A percentile compares a stretch with the other conserved stretches of the same genome.
phyloP scores from a whole-genome alignment of 768 basidiomycete genomes.

The Saitozyma sp. region DNA sequence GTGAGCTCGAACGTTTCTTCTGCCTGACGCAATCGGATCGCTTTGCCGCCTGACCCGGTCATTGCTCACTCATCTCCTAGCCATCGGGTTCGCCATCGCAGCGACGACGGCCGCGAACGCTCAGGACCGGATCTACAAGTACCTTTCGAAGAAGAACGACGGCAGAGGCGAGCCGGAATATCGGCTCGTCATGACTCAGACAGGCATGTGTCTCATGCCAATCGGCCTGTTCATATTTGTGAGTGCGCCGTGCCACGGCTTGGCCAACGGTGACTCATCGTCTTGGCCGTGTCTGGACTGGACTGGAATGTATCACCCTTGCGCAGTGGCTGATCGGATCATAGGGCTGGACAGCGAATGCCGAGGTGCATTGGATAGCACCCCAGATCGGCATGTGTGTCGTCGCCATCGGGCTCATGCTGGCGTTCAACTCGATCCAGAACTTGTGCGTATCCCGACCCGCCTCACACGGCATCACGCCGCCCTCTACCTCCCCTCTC shows the following conservation, averaged over 20 bases:
- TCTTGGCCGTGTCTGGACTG: too few species aligned
- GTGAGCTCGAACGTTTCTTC: constrained; percentile 17
- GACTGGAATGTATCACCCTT: too few species aligned
- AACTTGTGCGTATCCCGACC: constrained; percentile 30
- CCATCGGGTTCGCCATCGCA: constrained; percentile 31
- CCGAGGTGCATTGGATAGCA: constrained; percentile 44
- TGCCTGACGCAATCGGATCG: neutral
- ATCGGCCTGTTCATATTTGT: constrained; percentile 46
- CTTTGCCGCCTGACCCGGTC: neutral
- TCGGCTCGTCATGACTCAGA: constrained; percentile 47
- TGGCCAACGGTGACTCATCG: too few species aligned
- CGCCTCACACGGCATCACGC: too few species aligned
- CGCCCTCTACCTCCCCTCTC: too few species aligned
- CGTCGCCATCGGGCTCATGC: constrained; percentile 35
- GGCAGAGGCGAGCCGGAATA: constrained; percentile 44
- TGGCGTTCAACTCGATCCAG: constrained; percentile 47
- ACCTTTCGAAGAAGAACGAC: constrained; percentile 33
- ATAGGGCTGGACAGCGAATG: constrained; percentile 43
- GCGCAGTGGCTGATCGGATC: too few species aligned
- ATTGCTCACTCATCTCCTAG: constrained; percentile 10
- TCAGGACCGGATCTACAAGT: constrained; percentile 47
- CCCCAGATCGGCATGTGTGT: constrained; percentile 35
- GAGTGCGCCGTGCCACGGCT: neutral
- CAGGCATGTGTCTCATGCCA: constrained; percentile 44
- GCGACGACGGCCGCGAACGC: constrained; percentile 28